Percentiles rank a stretch among this genome's conserved stretches.
These are phyloP conservation scores for Hypoxylon lienhwacheense DNA, from an alignment of 495 filamentous ascomycete genomes.

Conservation along the genomic window DNA sequence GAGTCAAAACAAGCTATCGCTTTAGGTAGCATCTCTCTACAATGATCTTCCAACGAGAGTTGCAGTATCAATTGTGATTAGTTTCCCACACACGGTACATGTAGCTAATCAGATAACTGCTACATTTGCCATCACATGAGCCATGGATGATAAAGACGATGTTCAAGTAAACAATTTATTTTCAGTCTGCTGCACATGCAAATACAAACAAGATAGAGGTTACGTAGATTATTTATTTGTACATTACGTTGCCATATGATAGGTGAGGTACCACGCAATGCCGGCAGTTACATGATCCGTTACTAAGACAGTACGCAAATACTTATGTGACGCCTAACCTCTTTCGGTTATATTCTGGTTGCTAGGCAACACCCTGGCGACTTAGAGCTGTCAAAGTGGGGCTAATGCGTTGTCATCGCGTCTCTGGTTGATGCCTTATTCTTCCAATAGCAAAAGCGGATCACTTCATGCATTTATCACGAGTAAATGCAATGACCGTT, in stretches of 20 bases:
- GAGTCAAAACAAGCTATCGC: conserved; percentile 4
- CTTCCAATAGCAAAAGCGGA: not conserved
- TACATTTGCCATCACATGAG: no score
- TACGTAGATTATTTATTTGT: no score
- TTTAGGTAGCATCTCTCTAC: conserved; percentile 10
- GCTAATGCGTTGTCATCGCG: conserved; percentile 19
- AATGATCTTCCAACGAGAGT: conserved; percentile 8
- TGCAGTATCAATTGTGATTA: conserved; percentile 7
- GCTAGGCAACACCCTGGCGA: conserved; percentile 25
- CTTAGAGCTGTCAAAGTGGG: conserved; percentile 15
- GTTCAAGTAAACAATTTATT: no score
- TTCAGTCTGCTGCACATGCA: no score
- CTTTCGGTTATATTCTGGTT: conserved; percentile 18
- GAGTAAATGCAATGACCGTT: no score
- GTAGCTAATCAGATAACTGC: no score
- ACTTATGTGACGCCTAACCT: conserved; percentile 2
- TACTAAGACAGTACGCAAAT: not conserved
- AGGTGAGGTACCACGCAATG: no score
- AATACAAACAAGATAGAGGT: no score
- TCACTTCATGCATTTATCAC: no score
- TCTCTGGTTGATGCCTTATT: not conserved
- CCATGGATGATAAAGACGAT: no score
- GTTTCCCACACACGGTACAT: no score
- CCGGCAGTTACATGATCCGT: not conserved
- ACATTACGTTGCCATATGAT: not conserved